A percentile compares a stretch with the other conserved stretches of the same genome.
These are phyloP conservation scores for Naematelia aurantialba DNA, from an alignment of 768 basidiomycete species.

Conservation along the genomic window DNA sequence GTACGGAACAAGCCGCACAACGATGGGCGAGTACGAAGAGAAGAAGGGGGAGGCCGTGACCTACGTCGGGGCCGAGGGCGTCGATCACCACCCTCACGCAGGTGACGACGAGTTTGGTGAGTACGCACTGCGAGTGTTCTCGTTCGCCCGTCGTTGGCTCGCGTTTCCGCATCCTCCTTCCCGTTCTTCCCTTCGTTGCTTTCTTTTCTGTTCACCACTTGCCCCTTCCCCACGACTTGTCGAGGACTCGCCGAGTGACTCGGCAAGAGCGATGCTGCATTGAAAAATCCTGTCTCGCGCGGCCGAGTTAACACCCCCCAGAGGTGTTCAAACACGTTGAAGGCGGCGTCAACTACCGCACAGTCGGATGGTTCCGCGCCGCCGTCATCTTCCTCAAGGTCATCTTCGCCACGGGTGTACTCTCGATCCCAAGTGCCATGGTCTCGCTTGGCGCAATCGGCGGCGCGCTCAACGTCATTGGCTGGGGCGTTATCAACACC, in stretches of 20 bases:
- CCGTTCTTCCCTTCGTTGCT: too few relatives aligned
- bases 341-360: slow-evolving; percentile 15
- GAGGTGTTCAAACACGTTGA: slow-evolving; percentile 23
- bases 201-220: too few relatives aligned
- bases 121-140: slow-evolving; percentile 1
- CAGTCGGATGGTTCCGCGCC: slow-evolving; percentile 15
- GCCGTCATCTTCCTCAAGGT: slow-evolving; percentile 22
- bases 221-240: too few relatives aligned
- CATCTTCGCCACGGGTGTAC: slow-evolving; percentile 21
- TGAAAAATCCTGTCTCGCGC: too few relatives aligned
- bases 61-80: slow-evolving; percentile 6
- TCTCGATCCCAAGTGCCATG: slow-evolving; percentile 18
- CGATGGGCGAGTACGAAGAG: slow-evolving; percentile 6
- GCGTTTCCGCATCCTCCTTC: too few relatives aligned
- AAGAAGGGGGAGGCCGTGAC: slow-evolving; percentile 14
- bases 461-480: slow-evolving; percentile 17
- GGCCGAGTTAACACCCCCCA: background rate
- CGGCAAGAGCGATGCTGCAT: too few relatives aligned
- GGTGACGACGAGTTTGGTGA: slow-evolving; percentile 20
- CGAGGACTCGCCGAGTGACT: too few relatives aligned
- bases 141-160: too few relatives aligned
- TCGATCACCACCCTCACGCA: slow-evolving; percentile 6
- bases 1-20: too few relatives aligned
- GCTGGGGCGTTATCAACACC: slow-evolving; percentile 11
- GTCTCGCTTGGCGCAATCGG: slow-evolving; percentile 14